Evolutionary conservation across 768 basidiomycete species (phyloP).

Genomic region (Suillus ampliporus): DNA sequence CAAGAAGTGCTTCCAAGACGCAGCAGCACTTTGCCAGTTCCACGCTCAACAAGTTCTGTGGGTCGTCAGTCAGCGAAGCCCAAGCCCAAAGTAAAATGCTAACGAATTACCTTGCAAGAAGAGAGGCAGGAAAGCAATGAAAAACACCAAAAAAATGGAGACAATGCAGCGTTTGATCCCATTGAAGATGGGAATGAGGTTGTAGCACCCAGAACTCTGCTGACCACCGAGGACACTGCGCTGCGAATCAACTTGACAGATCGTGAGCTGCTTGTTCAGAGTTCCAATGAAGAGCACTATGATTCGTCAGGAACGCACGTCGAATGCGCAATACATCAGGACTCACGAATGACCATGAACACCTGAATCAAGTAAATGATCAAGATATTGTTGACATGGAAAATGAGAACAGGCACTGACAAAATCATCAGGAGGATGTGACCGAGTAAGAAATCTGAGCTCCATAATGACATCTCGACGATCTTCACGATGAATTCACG

Average conservation of each 20-base stretch:
- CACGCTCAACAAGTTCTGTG: conserved; percentile 91
- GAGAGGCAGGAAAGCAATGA: conserved; percentile 94
- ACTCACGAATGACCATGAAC: conserved; percentile 93
- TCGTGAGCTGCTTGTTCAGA: conserved; percentile 88
- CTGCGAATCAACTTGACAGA: conserved; percentile 87
- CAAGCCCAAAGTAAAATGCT: conserved; percentile 9
- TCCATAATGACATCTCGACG: conserved; percentile 97
- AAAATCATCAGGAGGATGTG: conserved; percentile 88
- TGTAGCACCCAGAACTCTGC: conserved; percentile 81
- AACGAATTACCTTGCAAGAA: conserved; percentile 88
- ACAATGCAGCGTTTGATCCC: conserved; percentile 98
- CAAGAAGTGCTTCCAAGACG: conserved; percentile 96
- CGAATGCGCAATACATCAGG: conserved; percentile 1
- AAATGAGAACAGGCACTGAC: conserved; percentile 84
- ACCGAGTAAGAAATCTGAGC: conserved; percentile 89
- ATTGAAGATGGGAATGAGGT: conserved; percentile 93
- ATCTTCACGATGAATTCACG: conserved; percentile 99
- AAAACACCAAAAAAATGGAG: too few relatives aligned
- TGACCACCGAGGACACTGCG: conserved; percentile 86
- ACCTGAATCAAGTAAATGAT: conserved; percentile 98
- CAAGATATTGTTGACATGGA: conserved; percentile 99
- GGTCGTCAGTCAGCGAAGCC: conserved; percentile 9
- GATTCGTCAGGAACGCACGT: conserved; percentile 16
- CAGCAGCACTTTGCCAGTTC: conserved; percentile 91
- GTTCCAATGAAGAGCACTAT: conserved; percentile 93